These are phyloP conservation scores for Asclepias syriaca DNA, from an alignment of 257 asterid genomes.

Conservation along the genomic window DNA sequence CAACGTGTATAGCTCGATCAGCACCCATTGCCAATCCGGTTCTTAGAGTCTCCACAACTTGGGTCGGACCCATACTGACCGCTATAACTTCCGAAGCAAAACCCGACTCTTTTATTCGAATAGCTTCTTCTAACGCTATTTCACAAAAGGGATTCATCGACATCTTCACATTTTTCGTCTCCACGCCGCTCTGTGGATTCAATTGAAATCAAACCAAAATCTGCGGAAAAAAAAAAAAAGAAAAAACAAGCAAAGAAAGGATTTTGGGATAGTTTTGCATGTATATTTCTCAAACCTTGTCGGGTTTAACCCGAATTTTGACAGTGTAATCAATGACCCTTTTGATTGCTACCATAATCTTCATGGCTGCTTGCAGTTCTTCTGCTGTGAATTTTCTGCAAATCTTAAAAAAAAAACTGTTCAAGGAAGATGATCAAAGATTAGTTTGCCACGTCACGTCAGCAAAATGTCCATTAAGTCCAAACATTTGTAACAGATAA, in stretches of 20 bases:
- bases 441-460: constrained; percentile 4
- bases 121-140: constrained; percentile 89
- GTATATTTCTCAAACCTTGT: constrained; percentile 44
- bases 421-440: background rate
- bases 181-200: constrained; percentile 68
- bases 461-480: no score
- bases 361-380: constrained; percentile 43
- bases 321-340: constrained; percentile 94
- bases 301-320: constrained; percentile 88
- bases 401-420: background rate
- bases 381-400: background rate
- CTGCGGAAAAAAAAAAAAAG: no score
- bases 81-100: constrained; percentile 89
- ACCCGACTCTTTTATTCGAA: constrained; percentile 76
- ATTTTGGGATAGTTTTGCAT: background rate
- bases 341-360: constrained; percentile 84
- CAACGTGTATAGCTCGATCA: constrained; percentile 91
- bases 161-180: constrained; percentile 89
- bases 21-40: constrained; percentile 99
- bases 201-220: background rate
- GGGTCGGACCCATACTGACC: constrained; percentile 74
- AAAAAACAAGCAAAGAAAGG: background rate
- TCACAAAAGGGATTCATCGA: constrained; percentile 98
- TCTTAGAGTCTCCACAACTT: constrained; percentile 73
- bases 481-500: no score